These are phyloP conservation scores for Acorus calamus DNA, from an alignment of 106 monocot species.

Conservation along the genomic window DNA sequence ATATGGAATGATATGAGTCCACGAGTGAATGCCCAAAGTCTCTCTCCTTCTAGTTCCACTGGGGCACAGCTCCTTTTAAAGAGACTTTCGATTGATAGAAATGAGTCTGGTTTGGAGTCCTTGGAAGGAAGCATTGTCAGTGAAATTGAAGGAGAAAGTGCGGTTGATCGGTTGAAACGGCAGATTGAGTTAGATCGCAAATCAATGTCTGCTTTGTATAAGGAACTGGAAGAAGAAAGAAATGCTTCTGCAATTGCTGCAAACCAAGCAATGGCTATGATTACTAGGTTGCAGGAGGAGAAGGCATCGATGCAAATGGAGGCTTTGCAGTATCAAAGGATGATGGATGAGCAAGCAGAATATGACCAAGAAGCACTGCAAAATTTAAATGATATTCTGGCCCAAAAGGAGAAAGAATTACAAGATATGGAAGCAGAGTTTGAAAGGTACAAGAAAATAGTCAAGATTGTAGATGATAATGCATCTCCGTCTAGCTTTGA, in stretches of 20 bases:
- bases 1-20: constrained; percentile 31
- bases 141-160: constrained; percentile 75
- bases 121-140: constrained; percentile 59
- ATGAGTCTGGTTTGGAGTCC: constrained; percentile 59
- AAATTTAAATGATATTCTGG: constrained; percentile 36
- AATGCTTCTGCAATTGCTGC: constrained; percentile 85
- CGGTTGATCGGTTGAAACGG: constrained; percentile 42
- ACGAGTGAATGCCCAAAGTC: constrained; percentile 11
- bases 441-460: constrained; percentile 23
- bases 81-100: constrained; percentile 50
- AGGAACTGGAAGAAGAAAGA: constrained; percentile 89
- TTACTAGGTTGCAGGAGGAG: constrained; percentile 91
- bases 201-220: constrained; percentile 56
- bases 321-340: constrained; percentile 83
- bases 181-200: constrained; percentile 74
- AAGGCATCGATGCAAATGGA: constrained; percentile 97
- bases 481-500: neutral
- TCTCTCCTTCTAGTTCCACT: constrained; percentile 15
- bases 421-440: constrained; percentile 56
- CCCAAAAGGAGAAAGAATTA: constrained; percentile 63
- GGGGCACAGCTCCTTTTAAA: constrained; percentile 44
- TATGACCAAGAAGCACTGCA: constrained; percentile 82
- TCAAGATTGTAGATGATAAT: constrained; percentile 10
- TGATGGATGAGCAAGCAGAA: constrained; percentile 94
- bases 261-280: constrained; percentile 93